phyloP scores from a whole-genome alignment of 306 rosid genomes.

The Pterocarpus macrocarpus region DNA sequence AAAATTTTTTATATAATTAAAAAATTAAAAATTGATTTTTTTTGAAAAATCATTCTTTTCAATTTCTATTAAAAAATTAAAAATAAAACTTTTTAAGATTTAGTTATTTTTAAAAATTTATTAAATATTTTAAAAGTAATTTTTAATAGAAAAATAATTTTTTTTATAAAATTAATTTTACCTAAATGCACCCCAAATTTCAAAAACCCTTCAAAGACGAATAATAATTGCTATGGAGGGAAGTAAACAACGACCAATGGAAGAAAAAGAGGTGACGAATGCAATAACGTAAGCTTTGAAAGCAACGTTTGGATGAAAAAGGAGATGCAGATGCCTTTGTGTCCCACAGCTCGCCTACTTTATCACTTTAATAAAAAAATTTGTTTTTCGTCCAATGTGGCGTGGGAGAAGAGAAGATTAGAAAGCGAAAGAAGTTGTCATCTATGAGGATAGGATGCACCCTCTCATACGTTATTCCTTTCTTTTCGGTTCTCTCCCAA shows the following conservation, averaged over 20 bases:
- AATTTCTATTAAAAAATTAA: too few species aligned
- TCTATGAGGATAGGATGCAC: constrained; percentile 34
- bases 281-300: constrained; percentile 58
- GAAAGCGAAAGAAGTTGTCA: constrained; percentile 38
- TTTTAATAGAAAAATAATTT: too few species aligned
- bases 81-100: too few species aligned
- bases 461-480: constrained; percentile 49
- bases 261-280: constrained; percentile 49
- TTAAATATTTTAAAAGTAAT: too few species aligned
- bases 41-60: too few species aligned
- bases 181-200: background rate
- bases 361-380: constrained; percentile 29
- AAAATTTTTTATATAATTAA: too few species aligned
- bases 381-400: constrained; percentile 42
- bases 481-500: constrained; percentile 26
- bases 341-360: constrained; percentile 50
- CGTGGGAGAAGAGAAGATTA: constrained; percentile 34
- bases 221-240: constrained; percentile 38
- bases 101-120: too few species aligned
- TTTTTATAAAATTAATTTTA: too few species aligned
- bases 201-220: constrained; percentile 29
- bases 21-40: too few species aligned
- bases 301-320: constrained; percentile 38
- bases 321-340: constrained; percentile 42
- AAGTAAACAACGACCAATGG: constrained; percentile 31